Base-by-base conservation (phyloP, 2,329 filamentous ascomycete genomes). In the Colletotrichum liaoningense region DNA sequence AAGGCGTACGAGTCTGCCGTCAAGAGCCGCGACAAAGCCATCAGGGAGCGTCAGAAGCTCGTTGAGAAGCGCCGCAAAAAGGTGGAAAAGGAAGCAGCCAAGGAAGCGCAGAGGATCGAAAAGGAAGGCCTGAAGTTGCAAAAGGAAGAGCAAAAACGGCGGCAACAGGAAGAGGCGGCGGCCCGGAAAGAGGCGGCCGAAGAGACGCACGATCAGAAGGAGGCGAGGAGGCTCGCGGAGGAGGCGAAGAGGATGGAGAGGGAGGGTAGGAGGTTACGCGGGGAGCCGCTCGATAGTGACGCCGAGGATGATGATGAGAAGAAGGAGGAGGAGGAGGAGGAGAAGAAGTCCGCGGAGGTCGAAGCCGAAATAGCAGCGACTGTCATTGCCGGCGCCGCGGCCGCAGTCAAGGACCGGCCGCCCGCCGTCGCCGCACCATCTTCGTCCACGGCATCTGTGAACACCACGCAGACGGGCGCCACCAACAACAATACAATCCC, bases 1-100 rank as follows among this genome's bases (percentile, higher is more conserved):
- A 94, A 94, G 78, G 86, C 86, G 9, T 93, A 94, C 79, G 88
- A 93, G 33, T 87, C 90, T 77, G 89, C 91, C 12, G 81, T 93
- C 73, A 94, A 93, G 80, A 88, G 91, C 72, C 90, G 90, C 46
- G 88, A 91, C 52, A 93, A 89, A 76, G 88, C 89, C 11, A 85
- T 94, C 62, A 88, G 88, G 60, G 90, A 93, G 70, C 88, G 91
- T 7, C 85, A 89, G 46, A 93, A 93, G 79, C 81, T 91, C 1
- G 79, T 89, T 22, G 86, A 90, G 74, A 90, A 90, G 80, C 84
- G 85, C 16, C 85, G 82, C 63, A 85, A 87, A 77, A 87, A 87
- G 75, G 69, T 79, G 3, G 79, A 81, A 35, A 86, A 86, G 69
- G 82, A 84, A 67, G 79, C 83, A 73, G 79, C 86, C 80, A 83